Evolutionary conservation across 352 stramenopile genomes (phyloP), one percentile per base, ranked within the genome.

Genomic region (Phytophthora sp.): DNA sequence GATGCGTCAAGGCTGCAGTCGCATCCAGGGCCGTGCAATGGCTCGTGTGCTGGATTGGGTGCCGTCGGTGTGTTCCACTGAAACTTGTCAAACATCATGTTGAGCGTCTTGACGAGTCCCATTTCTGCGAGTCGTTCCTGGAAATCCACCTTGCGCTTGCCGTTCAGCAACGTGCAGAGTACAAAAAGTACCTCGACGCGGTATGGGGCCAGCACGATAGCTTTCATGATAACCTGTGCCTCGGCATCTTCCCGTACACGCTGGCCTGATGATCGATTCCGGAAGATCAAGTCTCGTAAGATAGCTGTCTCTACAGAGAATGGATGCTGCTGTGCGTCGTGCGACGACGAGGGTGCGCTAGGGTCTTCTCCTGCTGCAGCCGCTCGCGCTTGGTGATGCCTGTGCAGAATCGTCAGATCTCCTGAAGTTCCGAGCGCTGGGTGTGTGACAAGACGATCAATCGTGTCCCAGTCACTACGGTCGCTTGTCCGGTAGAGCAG

Each of bases 141-240:
- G 33, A 96, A 95, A 45, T 96, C 88, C 29, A 97, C 82, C 78
- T 99, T 99, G 31, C 95, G 82, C 56, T 97, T 95, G 38, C 94
- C 94, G 18, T 97, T 97, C n/a, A 99, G 73, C 18, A 99, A 71
- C 12, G 94, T 98, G 64, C 94, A 99, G 2, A 99, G 75, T 16
- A 99, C 94, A 69, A 99, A 99, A 16, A 99, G 80, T 57, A 99
- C 90, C 73, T 99, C 96, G 0, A 99, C 95, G 44, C 98, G 93
- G 63, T 97, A 98, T 20, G 91, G 91, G 3, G 88, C 88, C 15
- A 98, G 57, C n/a, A 97, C 76, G 39, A 98, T 91, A 13, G 89
- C 94, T 67, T 98, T 97, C 79, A 98, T 96, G 30, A 98, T 86
- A 18, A 98, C 77, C 46, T 91, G 80, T 0, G 81, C 83, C 55